Evolutionary conservation across 495 filamentous ascomycete genomes (phyloP).

Genomic region (Ascodesmis nigricans): DNA sequence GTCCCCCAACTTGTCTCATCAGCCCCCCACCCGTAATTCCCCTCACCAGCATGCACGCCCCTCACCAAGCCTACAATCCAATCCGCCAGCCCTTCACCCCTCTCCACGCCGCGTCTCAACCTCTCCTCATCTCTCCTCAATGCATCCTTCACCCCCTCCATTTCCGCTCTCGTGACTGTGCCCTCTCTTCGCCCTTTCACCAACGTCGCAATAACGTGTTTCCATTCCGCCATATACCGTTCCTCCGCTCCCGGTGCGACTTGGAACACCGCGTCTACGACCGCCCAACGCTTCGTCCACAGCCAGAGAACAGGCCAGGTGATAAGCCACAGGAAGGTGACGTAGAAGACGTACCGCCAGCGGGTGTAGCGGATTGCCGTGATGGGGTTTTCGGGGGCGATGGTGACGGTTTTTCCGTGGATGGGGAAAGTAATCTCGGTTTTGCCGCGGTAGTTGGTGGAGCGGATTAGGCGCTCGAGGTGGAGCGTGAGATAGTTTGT

Average conservation of each 20-base stretch:
- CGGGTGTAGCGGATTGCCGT: slow-evolving; percentile 39
- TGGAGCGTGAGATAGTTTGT: slow-evolving; percentile 25
- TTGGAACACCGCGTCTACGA: slow-evolving; percentile 30
- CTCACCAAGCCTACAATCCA: too few species aligned
- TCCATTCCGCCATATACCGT: slow-evolving; percentile 13
- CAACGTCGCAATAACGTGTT: slow-evolving; percentile 8
- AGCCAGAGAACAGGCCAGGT: slow-evolving; percentile 42
- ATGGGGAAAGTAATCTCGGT: slow-evolving; percentile 32
- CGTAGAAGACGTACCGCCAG: slow-evolving; percentile 35
- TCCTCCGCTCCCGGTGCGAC: slow-evolving; percentile 8
- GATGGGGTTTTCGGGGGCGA: slow-evolving; percentile 33
- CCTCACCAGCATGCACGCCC: too few species aligned
- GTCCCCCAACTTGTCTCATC: too few species aligned
- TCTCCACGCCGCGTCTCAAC: too few species aligned
- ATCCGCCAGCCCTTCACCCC: too few species aligned
- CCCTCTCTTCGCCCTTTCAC: slow-evolving; percentile 3
- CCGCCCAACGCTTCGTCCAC: slow-evolving; percentile 37
- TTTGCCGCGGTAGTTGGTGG: slow-evolving; percentile 38
- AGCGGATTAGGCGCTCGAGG: slow-evolving; percentile 28
- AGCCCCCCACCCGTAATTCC: too few species aligned
- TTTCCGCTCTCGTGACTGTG: slow-evolving; percentile 2
- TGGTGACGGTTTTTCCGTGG: slow-evolving; percentile 26
- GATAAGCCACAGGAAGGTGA: slow-evolving; percentile 39
- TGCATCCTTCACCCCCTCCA: slow-evolving; percentile 2
- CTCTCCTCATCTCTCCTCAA: slow-evolving; percentile 1